phyloP scores from a whole-genome alignment of 306 rosid species.

The Morella rubra region DNA sequence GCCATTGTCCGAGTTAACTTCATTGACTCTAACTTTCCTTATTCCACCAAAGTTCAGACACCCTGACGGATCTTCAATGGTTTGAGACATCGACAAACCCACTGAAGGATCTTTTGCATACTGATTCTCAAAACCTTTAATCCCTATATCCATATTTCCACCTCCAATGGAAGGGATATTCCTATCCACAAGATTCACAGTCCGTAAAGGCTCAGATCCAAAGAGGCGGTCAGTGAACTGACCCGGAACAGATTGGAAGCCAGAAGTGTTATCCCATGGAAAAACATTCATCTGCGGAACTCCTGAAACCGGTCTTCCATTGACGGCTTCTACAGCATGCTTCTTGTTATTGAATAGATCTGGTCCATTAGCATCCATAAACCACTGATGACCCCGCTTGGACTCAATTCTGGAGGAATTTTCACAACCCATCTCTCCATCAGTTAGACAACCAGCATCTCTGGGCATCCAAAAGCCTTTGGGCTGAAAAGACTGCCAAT shows the following conservation, averaged over 20 bases:
- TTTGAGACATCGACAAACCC: conserved; percentile 69
- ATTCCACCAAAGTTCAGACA: conserved; percentile 73
- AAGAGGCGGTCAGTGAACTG: conserved; percentile 69
- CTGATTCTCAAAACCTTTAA: conserved; percentile 64
- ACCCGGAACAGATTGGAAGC: conserved; percentile 76
- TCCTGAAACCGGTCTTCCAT: conserved; percentile 59
- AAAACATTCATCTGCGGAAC: conserved; percentile 54
- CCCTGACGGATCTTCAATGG: conserved; percentile 63
- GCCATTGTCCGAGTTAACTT: conserved; percentile 69
- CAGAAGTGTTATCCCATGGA: conserved; percentile 69
- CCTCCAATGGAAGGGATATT: conserved; percentile 50
- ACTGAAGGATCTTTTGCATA: conserved; percentile 58
- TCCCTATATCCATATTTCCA: conserved; percentile 60
- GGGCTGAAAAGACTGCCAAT: conserved; percentile 77
- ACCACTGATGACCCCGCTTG: conserved; percentile 85
- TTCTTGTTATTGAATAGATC: conserved; percentile 64
- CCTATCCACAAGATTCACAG: conserved; percentile 66
- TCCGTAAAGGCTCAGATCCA: conserved; percentile 61
- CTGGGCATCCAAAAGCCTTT: conserved; percentile 75
- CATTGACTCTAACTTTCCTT: conserved; percentile 91
- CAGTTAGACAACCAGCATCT: conserved; percentile 72
- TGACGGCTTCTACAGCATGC: conserved; percentile 69
- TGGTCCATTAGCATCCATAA: conserved; percentile 62
- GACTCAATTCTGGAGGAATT: conserved; percentile 69
- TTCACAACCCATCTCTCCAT: conserved; percentile 78